These are phyloP conservation scores for Colletotrichum aenigma DNA, from an alignment of 2,329 filamentous ascomycete species.

Conservation along the genomic window DNA sequence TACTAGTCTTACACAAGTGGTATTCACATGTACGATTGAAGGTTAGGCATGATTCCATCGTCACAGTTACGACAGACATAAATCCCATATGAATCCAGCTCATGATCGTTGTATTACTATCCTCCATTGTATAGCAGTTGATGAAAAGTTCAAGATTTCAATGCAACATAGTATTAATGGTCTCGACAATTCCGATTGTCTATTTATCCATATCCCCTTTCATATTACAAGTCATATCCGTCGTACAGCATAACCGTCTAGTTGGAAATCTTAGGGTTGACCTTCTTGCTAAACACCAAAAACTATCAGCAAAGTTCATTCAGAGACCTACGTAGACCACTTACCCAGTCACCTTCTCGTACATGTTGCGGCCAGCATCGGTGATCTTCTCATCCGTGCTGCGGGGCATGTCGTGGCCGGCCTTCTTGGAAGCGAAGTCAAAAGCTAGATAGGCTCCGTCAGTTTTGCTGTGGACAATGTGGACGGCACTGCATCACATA, in stretches of 20 bases:
- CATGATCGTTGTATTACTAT: too few species aligned
- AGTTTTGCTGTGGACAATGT: background rate
- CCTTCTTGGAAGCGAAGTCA: constrained; percentile 33
- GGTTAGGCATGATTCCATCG: too few species aligned
- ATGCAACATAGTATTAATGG: too few species aligned
- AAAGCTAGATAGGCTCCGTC: constrained; percentile 27
- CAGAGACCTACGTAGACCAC: background rate
- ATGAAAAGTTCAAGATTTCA: too few species aligned
- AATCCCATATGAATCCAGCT: too few species aligned
- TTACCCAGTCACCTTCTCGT: constrained; percentile 42
- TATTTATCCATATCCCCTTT: accelerated
- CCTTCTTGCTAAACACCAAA: constrained; percentile 24
- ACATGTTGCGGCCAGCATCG: constrained; percentile 36
- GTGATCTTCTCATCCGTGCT: constrained; percentile 43
- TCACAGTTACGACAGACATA: too few species aligned
- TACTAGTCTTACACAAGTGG: too few species aligned
- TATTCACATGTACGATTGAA: too few species aligned
- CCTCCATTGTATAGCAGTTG: too few species aligned
- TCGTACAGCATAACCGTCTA: constrained; percentile 3
- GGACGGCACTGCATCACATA: constrained; percentile 13
- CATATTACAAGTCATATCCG: background rate
- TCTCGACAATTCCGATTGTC: background rate
- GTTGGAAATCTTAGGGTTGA: constrained; percentile 38
- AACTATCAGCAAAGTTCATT: background rate
- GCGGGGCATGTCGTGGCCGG: constrained; percentile 35